Conservation (phyloP, 2,329 filamentous ascomycete species). For the Podosphaera fusca region DNA sequence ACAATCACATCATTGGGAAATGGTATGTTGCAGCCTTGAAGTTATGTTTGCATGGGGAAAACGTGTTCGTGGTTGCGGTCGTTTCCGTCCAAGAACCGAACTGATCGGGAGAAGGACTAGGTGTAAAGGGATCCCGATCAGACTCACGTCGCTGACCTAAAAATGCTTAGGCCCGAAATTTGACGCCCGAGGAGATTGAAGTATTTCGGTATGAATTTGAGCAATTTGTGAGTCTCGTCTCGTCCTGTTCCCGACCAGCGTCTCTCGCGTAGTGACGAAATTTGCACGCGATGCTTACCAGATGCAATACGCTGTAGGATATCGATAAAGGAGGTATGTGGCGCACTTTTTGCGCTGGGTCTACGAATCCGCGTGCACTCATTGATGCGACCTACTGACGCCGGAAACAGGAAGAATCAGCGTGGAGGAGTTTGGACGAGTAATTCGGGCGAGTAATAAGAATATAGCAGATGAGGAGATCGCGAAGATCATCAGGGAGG, state of each 20-base stretch:
- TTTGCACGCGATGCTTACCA: background rate
- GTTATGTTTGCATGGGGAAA: no score
- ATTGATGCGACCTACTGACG: constrained; percentile 1
- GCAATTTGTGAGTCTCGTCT: constrained; percentile 7
- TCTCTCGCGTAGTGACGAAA: background rate
- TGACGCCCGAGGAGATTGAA: constrained; percentile 6
- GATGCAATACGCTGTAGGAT: constrained; percentile 5
- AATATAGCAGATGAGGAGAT: constrained; percentile 17
- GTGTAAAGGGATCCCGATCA: no score
- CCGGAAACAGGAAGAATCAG: constrained; percentile 15
- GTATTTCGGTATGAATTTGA: constrained; percentile 11
- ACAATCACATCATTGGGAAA: no score
- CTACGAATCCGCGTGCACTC: background rate
- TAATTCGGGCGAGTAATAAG: constrained; percentile 16
- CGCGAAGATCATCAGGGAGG: constrained; percentile 18
- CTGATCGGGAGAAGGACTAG: no score
- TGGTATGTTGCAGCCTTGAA: no score
- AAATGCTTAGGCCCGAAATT: background rate
- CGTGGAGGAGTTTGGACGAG: constrained; percentile 19
- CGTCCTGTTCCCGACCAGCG: background rate
- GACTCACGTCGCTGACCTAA: no score
- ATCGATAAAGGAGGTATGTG: constrained; percentile 8
- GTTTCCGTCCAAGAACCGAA: no score
- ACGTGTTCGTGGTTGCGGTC: no score
- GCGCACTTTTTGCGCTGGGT: background rate